Conservation (phyloP, 1,139 yeast species). For the Hyphopichia pseudoburtonii region DNA sequence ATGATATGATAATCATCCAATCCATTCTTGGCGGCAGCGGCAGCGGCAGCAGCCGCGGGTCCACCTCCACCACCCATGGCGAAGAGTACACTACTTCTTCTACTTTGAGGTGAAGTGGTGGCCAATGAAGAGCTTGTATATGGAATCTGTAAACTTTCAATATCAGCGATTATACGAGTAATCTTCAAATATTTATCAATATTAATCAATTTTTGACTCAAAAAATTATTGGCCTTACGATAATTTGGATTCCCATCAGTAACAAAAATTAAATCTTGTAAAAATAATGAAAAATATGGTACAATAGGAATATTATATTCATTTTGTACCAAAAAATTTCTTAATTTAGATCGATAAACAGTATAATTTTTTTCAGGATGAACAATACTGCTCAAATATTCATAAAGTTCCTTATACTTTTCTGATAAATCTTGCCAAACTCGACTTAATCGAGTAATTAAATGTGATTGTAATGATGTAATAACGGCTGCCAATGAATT, state of each 20-base stretch:
- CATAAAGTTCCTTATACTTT: slow-evolving; percentile 65
- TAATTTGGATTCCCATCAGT: slow-evolving; percentile 82
- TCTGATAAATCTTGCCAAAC: slow-evolving; percentile 69
- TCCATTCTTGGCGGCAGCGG: slow-evolving; percentile 9
- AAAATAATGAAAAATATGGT: slow-evolving; percentile 80
- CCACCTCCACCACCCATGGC: slow-evolving; percentile 5
- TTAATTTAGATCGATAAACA: slow-evolving; percentile 69
- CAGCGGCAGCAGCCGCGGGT: slow-evolving; percentile 3
- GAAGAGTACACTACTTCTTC: slow-evolving; percentile 22
- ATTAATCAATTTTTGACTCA: slow-evolving; percentile 64
- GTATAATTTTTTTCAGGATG: slow-evolving; percentile 84
- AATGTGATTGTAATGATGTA: slow-evolving; percentile 80
- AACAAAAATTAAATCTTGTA: slow-evolving; percentile 85
- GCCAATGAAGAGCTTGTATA: slow-evolving; percentile 29
- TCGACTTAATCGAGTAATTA: slow-evolving; percentile 63
- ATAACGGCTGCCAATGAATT: slow-evolving; percentile 88
- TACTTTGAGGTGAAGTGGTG: slow-evolving; percentile 9
- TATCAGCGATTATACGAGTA: slow-evolving; percentile 71
- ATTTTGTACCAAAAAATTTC: slow-evolving; percentile 51
- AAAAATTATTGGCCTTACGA: slow-evolving; percentile 60
- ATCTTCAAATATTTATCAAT: slow-evolving; percentile 79
- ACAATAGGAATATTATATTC: slow-evolving; percentile 70
- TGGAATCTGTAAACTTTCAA: slow-evolving; percentile 74
- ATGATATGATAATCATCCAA: slow-evolving; percentile 34
- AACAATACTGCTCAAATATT: slow-evolving; percentile 66